A percentile compares a stretch with the other conserved stretches of the same genome.
These are phyloP conservation scores for Penicillium freii DNA, from an alignment of 2,329 filamentous ascomycete species.

Conservation along the genomic window DNA sequence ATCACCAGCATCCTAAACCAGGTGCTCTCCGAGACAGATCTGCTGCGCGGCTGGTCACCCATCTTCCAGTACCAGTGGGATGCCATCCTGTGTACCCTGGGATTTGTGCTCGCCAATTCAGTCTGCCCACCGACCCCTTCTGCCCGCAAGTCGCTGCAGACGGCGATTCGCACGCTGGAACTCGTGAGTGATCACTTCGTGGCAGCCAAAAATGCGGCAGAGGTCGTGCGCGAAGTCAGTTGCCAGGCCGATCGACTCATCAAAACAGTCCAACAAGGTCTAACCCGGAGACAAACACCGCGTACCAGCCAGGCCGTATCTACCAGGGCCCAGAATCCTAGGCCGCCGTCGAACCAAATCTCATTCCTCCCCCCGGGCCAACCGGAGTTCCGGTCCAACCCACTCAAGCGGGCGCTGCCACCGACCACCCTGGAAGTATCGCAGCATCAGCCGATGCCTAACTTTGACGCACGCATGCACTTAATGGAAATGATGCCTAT, in stretches of 20 bases:
- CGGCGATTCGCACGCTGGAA: slow-evolving; percentile 39
- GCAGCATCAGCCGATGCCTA: not conserved
- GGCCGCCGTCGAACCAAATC: not conserved
- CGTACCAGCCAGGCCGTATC: not conserved
- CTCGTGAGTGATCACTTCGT: slow-evolving; percentile 36
- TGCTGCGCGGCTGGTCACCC: not conserved
- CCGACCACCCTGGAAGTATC: not conserved
- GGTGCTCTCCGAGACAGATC: not conserved
- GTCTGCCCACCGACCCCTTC: slow-evolving; percentile 24
- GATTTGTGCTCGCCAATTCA: slow-evolving; percentile 13
- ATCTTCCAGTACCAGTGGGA: not conserved
- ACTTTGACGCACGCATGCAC: not conserved
- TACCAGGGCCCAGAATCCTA: not conserved
- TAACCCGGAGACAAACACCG: not conserved
- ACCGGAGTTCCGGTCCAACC: not conserved
- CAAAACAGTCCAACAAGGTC: not conserved
- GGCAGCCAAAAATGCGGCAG: slow-evolving; percentile 26
- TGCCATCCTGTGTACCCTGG: not conserved
- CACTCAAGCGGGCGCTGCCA: not conserved
- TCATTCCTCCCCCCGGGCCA: not conserved
- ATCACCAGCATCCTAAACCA: not conserved
- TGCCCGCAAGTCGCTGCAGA: slow-evolving; percentile 37
- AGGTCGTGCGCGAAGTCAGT: not conserved
- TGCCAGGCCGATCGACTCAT: not conserved
- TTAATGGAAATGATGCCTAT: not conserved